phyloP scores from a whole-genome alignment of 2,329 filamentous ascomycete genomes.

The Diaporthe velutina region DNA sequence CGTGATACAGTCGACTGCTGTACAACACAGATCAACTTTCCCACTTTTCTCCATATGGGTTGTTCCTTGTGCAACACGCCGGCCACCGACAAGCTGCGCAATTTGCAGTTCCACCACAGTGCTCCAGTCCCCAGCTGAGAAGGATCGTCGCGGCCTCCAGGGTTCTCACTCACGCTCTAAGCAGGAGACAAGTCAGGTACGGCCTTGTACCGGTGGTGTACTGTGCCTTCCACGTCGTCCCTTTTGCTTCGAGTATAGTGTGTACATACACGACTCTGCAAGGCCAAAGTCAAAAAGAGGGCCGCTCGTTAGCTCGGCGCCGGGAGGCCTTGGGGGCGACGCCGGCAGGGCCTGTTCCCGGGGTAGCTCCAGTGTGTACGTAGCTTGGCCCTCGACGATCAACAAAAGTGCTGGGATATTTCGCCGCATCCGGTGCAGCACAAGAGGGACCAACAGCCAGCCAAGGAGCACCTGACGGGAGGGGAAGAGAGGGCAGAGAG shows the following conservation, averaged over 20 bases:
- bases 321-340: slow-evolving; percentile 10
- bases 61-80: slow-evolving; percentile 12
- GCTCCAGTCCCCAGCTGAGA: slow-evolving; percentile 18
- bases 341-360: slow-evolving; percentile 9
- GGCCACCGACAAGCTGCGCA: slow-evolving; percentile 17
- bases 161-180: background rate
- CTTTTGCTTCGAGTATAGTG: slow-evolving; percentile 24
- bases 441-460: background rate
- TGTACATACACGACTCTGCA: slow-evolving; percentile 1
- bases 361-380: slow-evolving; percentile 13
- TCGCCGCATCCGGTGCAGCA: slow-evolving; percentile 29
- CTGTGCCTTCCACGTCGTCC: background rate
- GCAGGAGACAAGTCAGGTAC: background rate
- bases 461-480: slow-evolving; percentile 2
- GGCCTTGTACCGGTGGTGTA: background rate
- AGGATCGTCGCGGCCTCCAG: background rate
- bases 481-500: background rate
- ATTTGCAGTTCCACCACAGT: slow-evolving; percentile 10
- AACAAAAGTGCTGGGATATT: slow-evolving; percentile 12
- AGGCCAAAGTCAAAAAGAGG: background rate
- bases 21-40: background rate
- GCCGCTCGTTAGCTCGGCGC: slow-evolving; percentile 14
- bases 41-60: background rate
- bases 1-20: background rate
- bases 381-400: slow-evolving; percentile 10